Conservation (phyloP, 2,329 filamentous ascomycete genomes). For the Paraconiothyrium brasiliense region DNA sequence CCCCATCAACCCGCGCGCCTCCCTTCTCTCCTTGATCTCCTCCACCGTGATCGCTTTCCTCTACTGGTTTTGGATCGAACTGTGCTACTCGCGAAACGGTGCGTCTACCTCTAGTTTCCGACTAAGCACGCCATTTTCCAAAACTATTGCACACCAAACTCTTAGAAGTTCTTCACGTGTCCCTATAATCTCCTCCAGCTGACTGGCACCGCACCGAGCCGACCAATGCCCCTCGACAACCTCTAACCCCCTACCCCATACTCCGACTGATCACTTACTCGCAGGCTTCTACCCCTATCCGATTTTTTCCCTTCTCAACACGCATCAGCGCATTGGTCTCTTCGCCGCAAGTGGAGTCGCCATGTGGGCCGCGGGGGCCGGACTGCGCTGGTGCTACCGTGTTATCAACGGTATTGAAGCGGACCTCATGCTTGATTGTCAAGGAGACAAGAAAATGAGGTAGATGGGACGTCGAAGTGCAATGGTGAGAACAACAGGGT, state of each 20-base stretch:
- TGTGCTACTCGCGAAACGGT: constrained; percentile 72
- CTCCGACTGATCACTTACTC: neutral
- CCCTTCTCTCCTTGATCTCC: constrained; percentile 66
- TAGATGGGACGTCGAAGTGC: constrained; percentile 29
- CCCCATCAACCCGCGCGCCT: constrained; percentile 62
- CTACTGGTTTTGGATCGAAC: constrained; percentile 83
- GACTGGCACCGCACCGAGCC: too few relatives aligned
- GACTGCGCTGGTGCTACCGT: constrained; percentile 75
- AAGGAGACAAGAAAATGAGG: constrained; percentile 2
- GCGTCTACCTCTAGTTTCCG: neutral
- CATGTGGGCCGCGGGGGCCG: constrained; percentile 75
- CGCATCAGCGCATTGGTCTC: constrained; percentile 71
- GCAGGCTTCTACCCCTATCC: constrained; percentile 81
- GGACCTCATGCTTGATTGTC: constrained; percentile 18
- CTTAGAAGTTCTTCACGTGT: too few relatives aligned
- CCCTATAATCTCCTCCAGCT: too few relatives aligned
- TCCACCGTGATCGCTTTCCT: constrained; percentile 68
- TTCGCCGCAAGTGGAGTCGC: constrained; percentile 75
- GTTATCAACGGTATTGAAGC: constrained; percentile 66
- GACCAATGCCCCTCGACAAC: too few relatives aligned
- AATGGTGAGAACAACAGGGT: constrained; percentile 15
- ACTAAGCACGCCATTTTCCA: neutral
- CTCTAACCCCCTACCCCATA: too few relatives aligned
- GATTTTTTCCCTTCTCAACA: constrained; percentile 75
- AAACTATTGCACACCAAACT: too few relatives aligned